Evolutionary conservation across 2,329 filamentous ascomycete species (phyloP), one percentile per base, ranked within the genome.

Genomic region (Drechslerella dactyloides): DNA sequence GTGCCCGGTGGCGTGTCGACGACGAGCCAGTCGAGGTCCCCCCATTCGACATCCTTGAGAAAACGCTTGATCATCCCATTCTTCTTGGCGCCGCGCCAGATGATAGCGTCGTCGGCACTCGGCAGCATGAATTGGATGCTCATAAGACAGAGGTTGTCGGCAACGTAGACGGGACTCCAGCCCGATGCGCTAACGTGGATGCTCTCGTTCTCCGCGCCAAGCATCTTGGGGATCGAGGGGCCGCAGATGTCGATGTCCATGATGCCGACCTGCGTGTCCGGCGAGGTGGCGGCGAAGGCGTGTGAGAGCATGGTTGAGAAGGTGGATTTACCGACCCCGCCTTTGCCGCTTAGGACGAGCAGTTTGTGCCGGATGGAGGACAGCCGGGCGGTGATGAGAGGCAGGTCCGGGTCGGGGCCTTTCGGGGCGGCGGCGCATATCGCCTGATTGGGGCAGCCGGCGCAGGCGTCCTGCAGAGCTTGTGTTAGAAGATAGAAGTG

Each of bases 181-280:
- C 94, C 94, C 0, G 89, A 86, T 59, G 86, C 89, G 78, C 89
- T 94, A 59, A 96, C 87, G 79, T 99, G 94, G 58, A 99, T 94
- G 0, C 90, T 96, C 81, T 99, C 93, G 24, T 87, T 83, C 80
- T 97, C 93, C 0, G 97, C 93, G 35, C 94, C 94, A 88, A 99
- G 93, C 93, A 99, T 97, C 82, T 97, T 97, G 19, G 94, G 94
- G 77, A 99, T 97, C 74, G 88, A 91, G 0, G 94, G 94, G 0
- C 94, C 94, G 81, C 92, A 97, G 74, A 99, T 96, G 80, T 99
- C 94, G 5, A 94, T 96, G 80, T 99, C 94, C 91, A 97, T 97
- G 76, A 99, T 89, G 19, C 93, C 94, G 27, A 99, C 90, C 0
- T 87, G 91, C 64, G 83, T 89, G 51, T 89, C 86, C 0, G 89